These are phyloP conservation scores for Gracilariopsis chorda DNA, from an alignment of 23 red algal genomes.

Conservation along the genomic window DNA sequence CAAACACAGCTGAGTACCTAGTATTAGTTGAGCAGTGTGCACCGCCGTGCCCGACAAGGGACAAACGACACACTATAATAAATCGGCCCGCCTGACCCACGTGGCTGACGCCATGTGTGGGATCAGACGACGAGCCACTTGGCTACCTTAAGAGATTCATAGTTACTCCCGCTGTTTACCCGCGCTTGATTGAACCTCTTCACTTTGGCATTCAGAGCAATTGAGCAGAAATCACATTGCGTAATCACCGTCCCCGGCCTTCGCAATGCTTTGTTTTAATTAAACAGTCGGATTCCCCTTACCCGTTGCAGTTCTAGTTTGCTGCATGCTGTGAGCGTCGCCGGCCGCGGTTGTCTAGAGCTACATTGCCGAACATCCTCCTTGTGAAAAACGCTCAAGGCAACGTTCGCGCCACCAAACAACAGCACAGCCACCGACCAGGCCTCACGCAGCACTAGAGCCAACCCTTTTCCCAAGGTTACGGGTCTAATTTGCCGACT, in stretches of 20 bases:
- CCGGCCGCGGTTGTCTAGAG: background rate
- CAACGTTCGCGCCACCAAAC: background rate
- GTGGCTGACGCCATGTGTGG: background rate
- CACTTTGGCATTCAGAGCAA: constrained; percentile 25
- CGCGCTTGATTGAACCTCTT: constrained; percentile 31
- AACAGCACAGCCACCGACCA: background rate
- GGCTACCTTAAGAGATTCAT: constrained; percentile 30
- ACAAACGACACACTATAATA: background rate
- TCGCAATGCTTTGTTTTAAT: constrained; percentile 36
- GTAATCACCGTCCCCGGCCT: constrained; percentile 27
- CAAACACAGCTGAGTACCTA: background rate
- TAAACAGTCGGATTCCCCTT: constrained; percentile 32
- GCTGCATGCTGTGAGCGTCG: constrained; percentile 28
- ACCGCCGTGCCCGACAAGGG: background rate
- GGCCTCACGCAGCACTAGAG: constrained; percentile 40
- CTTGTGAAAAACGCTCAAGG: background rate
- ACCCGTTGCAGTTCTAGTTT: constrained; percentile 30
- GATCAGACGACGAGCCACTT: background rate
- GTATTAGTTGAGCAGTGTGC: no score
- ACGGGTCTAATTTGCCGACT: constrained; percentile 5
- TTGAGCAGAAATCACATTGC: constrained; percentile 35
- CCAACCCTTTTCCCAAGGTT: constrained; percentile 1
- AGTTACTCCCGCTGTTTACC: constrained; percentile 33
- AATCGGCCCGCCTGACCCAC: background rate
- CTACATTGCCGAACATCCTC: background rate